Conservation (phyloP, 805 yeast genomes). For the Pichia gijzeniarum region DNA sequence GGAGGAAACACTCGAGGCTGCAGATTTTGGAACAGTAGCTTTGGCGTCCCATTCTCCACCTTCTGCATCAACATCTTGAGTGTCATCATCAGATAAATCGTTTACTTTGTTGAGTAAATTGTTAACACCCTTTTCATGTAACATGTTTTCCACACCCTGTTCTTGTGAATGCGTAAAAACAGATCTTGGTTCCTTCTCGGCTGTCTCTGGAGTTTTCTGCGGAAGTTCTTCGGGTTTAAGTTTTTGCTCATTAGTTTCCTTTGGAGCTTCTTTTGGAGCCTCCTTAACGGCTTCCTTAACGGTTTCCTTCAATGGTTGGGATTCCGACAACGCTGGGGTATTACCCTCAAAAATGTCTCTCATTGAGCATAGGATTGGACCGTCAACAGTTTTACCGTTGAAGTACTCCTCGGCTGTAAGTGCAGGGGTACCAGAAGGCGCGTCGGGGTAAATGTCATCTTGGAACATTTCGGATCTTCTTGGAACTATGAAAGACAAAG, state of each 20-base stretch:
- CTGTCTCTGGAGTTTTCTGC: constrained; percentile 4
- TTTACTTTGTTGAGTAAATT: constrained; percentile 41
- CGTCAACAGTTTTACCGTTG: constrained; percentile 69
- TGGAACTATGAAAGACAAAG: constrained; percentile 88
- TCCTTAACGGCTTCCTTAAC: not conserved
- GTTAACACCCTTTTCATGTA: constrained; percentile 42
- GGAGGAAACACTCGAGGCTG: not conserved
- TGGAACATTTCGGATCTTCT: constrained; percentile 91
- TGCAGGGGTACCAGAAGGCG: constrained; percentile 77
- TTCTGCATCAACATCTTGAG: constrained; percentile 25
- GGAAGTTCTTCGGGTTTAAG: not conserved
- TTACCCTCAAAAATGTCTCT: constrained; percentile 75
- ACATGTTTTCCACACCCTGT: constrained; percentile 41
- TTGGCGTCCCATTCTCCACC: constrained; percentile 27
- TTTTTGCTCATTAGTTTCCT: not conserved
- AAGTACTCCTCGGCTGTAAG: constrained; percentile 74
- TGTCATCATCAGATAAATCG: constrained; percentile 35
- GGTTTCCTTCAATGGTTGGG: constrained; percentile 25
- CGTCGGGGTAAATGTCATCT: constrained; percentile 87
- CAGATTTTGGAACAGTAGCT: constrained; percentile 1
- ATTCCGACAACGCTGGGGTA: constrained; percentile 42
- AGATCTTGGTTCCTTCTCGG: constrained; percentile 12
- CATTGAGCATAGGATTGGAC: constrained; percentile 76
- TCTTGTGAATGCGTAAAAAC: constrained; percentile 27
- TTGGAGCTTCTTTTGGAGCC: not conserved